Evolutionary conservation across 78 protist genomes (phyloP).

Genomic region (Dictyostelium intermedium): DNA sequence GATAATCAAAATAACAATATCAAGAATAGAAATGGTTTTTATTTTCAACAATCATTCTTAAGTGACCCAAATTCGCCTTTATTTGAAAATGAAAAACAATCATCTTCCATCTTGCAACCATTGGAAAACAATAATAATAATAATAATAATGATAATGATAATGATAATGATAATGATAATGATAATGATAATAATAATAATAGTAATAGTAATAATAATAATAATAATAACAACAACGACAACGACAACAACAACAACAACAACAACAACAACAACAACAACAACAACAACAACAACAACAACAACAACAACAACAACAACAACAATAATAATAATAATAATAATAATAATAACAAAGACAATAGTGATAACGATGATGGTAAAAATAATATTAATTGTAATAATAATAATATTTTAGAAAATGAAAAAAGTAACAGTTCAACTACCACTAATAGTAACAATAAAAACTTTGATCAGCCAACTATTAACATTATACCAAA

Average conservation of each 20-base stretch:
- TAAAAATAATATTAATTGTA: background rate
- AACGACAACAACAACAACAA: background rate
- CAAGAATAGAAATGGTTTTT: background rate
- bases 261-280: too few relatives aligned
- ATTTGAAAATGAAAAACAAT: background rate
- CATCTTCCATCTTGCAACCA: background rate
- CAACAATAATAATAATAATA: background rate
- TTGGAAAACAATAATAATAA: background rate
- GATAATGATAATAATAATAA: background rate
- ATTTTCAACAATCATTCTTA: background rate
- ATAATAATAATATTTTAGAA: background rate
- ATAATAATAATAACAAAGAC: background rate
- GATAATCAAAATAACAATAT: background rate
- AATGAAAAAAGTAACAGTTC: background rate
- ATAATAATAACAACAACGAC: background rate
- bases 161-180: background rate
- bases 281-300: background rate
- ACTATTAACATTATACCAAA: background rate
- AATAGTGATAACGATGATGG: background rate
- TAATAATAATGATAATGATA: background rate
- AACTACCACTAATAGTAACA: background rate
- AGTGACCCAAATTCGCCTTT: constrained; percentile 12
- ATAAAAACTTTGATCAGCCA: background rate
- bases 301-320: background rate
- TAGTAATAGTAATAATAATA: background rate